A percentile compares a stretch with the other conserved stretches of the same genome.
Evolutionary conservation across 768 basidiomycete genomes (phyloP).

Genomic region (Tylopilus plumbeoviolaceoides): DNA sequence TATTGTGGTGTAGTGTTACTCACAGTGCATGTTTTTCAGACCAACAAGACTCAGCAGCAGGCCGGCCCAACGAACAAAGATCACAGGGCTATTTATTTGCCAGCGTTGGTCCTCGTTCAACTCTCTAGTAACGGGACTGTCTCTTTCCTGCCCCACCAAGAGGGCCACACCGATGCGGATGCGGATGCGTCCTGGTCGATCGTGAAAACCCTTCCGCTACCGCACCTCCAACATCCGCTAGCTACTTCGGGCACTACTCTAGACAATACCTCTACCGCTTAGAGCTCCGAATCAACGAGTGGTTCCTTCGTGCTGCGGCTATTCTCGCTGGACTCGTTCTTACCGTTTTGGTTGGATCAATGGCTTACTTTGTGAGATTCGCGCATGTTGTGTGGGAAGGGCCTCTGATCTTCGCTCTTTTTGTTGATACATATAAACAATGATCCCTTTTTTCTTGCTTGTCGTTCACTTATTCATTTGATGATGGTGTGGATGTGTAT

Average conservation of each 20-base stretch:
- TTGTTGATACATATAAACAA: too few relatives aligned
- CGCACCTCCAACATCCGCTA: constrained; percentile 30
- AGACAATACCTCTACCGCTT: constrained; percentile 12
- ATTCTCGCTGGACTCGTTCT: constrained; percentile 14
- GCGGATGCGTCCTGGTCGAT: constrained; percentile 45
- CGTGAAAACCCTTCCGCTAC: constrained; percentile 42
- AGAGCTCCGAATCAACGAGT: constrained; percentile 11
- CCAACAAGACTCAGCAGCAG: constrained; percentile 60
- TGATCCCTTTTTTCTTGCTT: too few relatives aligned
- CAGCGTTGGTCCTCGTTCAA: constrained; percentile 56
- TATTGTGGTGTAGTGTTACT: neutral
- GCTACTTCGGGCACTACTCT: constrained; percentile 17
- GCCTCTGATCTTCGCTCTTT: neutral
- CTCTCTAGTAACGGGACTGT: constrained; percentile 58
- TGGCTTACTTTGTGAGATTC: constrained; percentile 10
- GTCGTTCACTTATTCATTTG: neutral
- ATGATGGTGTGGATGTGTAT: neutral
- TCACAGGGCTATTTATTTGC: constrained; percentile 61
- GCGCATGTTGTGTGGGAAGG: too few relatives aligned
- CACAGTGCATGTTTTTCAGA: constrained; percentile 32
- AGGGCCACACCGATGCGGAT: constrained; percentile 41
- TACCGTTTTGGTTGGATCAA: constrained; percentile 10
- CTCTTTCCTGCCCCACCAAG: constrained; percentile 55
- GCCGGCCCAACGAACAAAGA: constrained; percentile 62
- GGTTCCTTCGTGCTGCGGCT: constrained; percentile 6